These are phyloP conservation scores for Bromus sterilis DNA, from an alignment of 176 grass and related monocot species.

Conservation along the genomic window DNA sequence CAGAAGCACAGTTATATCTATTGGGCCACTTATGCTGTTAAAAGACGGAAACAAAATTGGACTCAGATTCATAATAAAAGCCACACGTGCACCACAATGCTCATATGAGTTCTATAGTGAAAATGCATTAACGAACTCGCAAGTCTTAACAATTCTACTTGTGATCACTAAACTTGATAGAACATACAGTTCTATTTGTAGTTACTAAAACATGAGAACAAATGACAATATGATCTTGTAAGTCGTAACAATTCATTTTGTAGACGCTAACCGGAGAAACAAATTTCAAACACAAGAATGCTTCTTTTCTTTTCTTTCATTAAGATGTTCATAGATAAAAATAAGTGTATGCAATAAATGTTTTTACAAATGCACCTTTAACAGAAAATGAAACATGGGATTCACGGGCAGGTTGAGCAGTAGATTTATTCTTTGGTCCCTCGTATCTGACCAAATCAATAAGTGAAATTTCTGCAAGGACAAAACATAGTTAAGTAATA, in stretches of 20 bases:
- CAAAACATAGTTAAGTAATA: not conserved
- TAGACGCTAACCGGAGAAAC: not conserved
- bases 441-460: constrained; percentile 59
- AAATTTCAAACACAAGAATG: not conserved
- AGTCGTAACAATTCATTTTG: not conserved
- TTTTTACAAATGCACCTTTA: constrained; percentile 34
- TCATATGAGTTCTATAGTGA: constrained; percentile 7
- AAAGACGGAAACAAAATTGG: not conserved
- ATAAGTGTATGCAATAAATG: constrained; percentile 11
- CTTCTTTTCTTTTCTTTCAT: not conserved
- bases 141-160: not conserved
- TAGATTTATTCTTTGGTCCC: constrained; percentile 29
- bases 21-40: not conserved
- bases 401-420: constrained; percentile 31
- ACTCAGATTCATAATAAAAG: constrained; percentile 3
- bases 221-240: not conserved
- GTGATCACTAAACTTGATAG: not conserved
- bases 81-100: not conserved
- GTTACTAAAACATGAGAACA: not conserved
- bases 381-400: constrained; percentile 68
- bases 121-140: constrained; percentile 4
- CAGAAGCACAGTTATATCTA: constrained; percentile 10
- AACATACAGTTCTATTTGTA: not conserved
- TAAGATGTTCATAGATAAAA: not conserved
- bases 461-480: constrained; percentile 50